Evolutionary conservation across 2,329 filamentous ascomycete genomes (phyloP), one percentile per base, ranked within the genome.

Genomic region (Talaromyces verruculosus): DNA sequence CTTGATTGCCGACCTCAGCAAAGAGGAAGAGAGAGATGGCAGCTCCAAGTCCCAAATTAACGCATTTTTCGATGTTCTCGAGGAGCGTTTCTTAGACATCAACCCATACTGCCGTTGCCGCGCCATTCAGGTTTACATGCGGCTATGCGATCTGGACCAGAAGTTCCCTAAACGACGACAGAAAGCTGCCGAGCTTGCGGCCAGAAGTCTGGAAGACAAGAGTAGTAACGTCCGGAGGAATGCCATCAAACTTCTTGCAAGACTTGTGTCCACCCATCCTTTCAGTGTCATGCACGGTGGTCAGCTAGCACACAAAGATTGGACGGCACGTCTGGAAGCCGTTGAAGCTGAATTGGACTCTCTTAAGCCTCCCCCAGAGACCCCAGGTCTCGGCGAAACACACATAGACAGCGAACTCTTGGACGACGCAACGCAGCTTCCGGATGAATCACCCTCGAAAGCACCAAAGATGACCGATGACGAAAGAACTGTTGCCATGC

Each of bases 201-300:
- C 91, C 65, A 87, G 91, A 71, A 98, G 94, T 77, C 83, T 99
- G 2, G 92, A 97, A 77, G 96, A 99, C 81, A 98, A 96, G 84
- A 98, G 94, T 80, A 99, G 95, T 79, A 96, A 98, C 73, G 95
- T 99, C 37, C 87, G 95, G 68, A 87, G 93, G 66, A 98, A 98
- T 76, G 93, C 95, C 2, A 95, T 99, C 76, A 98, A 97, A 78
- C 82, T 99, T 6, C 84, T 99, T 1, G 91, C 89, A 5, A 91
- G 91, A 51, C 83, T 99, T 6, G 92, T 99, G 72, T 92, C 93
- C 68, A 97, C 93, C 0, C 95, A 99, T 76, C 95, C 95, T 1
- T 99, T 97, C 73, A 92, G 91, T 43, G 88, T 93, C 19, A 89
- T 97, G 81, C 93, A 98, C 72, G 93, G 93, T 25, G 93, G 92